Evolutionary conservation across 495 filamentous ascomycete genomes (phyloP).

Genomic region (Chaetomidium leptoderma): DNA sequence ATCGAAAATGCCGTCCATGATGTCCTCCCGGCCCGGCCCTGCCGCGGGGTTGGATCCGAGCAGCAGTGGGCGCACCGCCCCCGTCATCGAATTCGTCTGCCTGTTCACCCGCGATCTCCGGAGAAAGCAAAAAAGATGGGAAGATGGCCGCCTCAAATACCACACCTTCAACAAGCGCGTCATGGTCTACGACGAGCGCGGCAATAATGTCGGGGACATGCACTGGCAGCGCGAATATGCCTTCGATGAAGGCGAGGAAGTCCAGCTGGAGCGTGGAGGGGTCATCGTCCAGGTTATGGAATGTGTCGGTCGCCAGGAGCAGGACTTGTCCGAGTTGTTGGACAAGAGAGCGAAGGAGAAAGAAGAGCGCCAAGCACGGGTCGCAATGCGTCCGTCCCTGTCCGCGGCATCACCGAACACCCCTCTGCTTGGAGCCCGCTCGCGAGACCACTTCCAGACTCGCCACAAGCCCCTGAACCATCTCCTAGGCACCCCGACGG

Average conservation of each 20-base stretch:
- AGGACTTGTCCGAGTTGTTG: conserved; percentile 69
- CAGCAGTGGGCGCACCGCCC: conserved; percentile 41
- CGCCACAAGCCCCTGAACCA: conserved; percentile 43
- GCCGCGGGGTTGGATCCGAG: neutral
- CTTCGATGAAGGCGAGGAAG: conserved; percentile 71
- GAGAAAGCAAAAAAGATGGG: conserved; percentile 86
- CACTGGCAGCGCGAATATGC: conserved; percentile 68
- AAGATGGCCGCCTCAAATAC: conserved; percentile 81
- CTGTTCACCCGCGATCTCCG: conserved; percentile 81
- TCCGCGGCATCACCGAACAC: conserved; percentile 15
- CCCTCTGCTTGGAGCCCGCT: conserved; percentile 3
- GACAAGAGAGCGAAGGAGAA: conserved; percentile 58
- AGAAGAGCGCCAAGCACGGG: conserved; percentile 40
- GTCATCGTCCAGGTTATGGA: conserved; percentile 77
- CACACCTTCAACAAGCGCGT: conserved; percentile 88
- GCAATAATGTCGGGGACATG: conserved; percentile 78
- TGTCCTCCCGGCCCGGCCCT: conserved; percentile 16
- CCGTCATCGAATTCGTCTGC: conserved; percentile 74
- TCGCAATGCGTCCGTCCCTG: conserved; percentile 28
- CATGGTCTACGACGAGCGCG: conserved; percentile 81
- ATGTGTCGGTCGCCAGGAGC: conserved; percentile 62
- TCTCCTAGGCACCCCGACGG: conserved; percentile 45
- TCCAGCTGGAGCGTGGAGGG: conserved; percentile 69
- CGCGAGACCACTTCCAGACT: conserved; percentile 32
- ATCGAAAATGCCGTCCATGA: conserved; percentile 21